Conservation (phyloP, 805 yeast species). For the Kluyveromyces wickerhamii region DNA sequence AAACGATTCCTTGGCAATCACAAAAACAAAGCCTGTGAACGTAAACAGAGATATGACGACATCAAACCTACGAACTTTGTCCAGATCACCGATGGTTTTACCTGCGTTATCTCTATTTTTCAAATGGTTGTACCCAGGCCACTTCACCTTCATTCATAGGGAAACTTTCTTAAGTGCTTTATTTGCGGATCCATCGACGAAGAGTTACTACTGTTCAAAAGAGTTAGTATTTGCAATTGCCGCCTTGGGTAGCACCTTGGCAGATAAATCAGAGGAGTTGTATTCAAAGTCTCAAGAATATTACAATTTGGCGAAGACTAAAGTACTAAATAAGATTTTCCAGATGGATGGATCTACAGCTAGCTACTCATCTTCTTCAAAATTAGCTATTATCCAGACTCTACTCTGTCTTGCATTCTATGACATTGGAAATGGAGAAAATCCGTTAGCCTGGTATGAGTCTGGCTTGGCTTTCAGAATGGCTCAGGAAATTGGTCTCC, state of each 20-base stretch:
- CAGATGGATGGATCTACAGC: conserved; percentile 22
- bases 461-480: conserved; percentile 52
- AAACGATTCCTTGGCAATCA: conserved; percentile 20
- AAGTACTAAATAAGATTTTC: conserved; percentile 34
- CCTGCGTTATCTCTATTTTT: conserved; percentile 32
- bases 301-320: conserved; percentile 38
- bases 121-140: conserved; percentile 55
- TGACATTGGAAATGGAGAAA: conserved; percentile 49
- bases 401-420: conserved; percentile 46
- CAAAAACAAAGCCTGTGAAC: conserved; percentile 9
- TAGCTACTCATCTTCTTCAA: conserved; percentile 27
- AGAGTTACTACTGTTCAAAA: conserved; percentile 41
- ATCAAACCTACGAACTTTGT: conserved; percentile 13
- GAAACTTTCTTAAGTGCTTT: conserved; percentile 53
- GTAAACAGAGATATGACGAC: conserved; percentile 6
- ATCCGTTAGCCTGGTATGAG: conserved; percentile 53
- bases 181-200: conserved; percentile 32
- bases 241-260: conserved; percentile 45
- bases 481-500: conserved; percentile 54
- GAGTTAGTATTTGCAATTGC: conserved; percentile 45
- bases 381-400: conserved; percentile 47
- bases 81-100: conserved; percentile 20
- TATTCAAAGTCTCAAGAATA: conserved; percentile 34
- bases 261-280: conserved; percentile 29
- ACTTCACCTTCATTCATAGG: conserved; percentile 48